Percentiles rank a stretch among this genome's conserved stretches.
Conservation (phyloP, 768 basidiomycete genomes). For the Termitomyces sp. region DNA sequence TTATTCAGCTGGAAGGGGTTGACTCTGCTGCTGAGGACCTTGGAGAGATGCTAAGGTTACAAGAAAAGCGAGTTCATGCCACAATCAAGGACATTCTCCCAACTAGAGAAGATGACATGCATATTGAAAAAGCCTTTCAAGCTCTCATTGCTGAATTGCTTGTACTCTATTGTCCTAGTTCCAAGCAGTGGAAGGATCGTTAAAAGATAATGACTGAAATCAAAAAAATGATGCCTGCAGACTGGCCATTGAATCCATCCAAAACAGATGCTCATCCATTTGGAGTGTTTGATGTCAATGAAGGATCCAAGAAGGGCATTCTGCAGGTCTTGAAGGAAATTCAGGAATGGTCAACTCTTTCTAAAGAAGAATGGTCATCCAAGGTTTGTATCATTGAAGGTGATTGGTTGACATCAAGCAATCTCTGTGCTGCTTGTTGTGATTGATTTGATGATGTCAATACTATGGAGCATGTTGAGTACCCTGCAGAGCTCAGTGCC, state of each 20-base stretch:
- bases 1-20: not conserved
- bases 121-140: constrained; percentile 17
- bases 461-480: too few relatives aligned
- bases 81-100: constrained; percentile 20
- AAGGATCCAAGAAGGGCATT: constrained; percentile 29
- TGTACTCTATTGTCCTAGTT: not conserved
- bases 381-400: constrained; percentile 24
- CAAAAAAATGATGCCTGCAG: constrained; percentile 8
- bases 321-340: constrained; percentile 24
- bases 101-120: constrained; percentile 16
- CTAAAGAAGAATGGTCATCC: constrained; percentile 19
- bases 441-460: constrained; percentile 25
- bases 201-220: not conserved
- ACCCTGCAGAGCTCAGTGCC: constrained; percentile 22
- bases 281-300: constrained; percentile 28
- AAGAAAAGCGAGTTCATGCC: constrained; percentile 18
- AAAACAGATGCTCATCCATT: constrained; percentile 26
- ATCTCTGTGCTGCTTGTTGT: constrained; percentile 22
- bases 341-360: constrained; percentile 19
- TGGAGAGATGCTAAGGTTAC: constrained; percentile 7
- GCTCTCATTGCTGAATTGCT: not conserved
- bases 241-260: constrained; percentile 21
- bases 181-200: not conserved
- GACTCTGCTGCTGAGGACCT: constrained; percentile 14
- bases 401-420: constrained; percentile 29